Evolutionary conservation across 371 early-diverging fungal species (phyloP), one percentile per base, ranked within the genome.

Genomic region (Rhizomucor miehei): DNA sequence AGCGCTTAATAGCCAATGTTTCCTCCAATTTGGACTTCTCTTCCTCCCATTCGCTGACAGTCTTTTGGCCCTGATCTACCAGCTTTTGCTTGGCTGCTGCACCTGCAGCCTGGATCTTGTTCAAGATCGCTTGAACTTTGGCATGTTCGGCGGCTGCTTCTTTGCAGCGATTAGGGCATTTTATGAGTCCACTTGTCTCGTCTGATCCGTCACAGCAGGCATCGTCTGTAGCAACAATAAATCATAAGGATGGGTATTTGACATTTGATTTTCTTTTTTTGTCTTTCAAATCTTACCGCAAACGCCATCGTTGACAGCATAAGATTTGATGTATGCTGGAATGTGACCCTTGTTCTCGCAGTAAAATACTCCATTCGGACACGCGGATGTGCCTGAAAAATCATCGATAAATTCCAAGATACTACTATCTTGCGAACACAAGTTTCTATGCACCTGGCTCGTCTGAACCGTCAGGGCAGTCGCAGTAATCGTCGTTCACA

Each of bases 151-250:
- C 67, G 2, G 84, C 91, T 2, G 82, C 67, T 49, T 83, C 66
- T 17, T 66, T 65, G 57, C 98, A 97, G 5, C 59, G 63, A 65
- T 95, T 79, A 14, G 87, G 86, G 56, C 98, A 97, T 6, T 51
- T 23, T 0, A 77, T 70, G 14, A 57, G 47, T 0, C 80, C 78
- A 19, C 69, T 67, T 52, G 76, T 82, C 66, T 97, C 98, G 59
- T 97, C 97, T 0, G 88, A 80, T 2, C 98, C 98, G 63, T 96
- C 96, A 60, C 98, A 97, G 67, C 98, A 97, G 44, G 90, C 90
- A 14, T 84, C 81, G 59, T 97, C 89, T 83, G 47, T 38, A 35
- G 8, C 36, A 13, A 23, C 9, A 16, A 35, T 16, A 0, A 54
- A n/a, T 16, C 53, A 24, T 47, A 44, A 56, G 43, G 21, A 21